These are phyloP conservation scores for Penicillium brevicompactum DNA, from an alignment of 2,329 filamentous ascomycete genomes.

Conservation along the genomic window DNA sequence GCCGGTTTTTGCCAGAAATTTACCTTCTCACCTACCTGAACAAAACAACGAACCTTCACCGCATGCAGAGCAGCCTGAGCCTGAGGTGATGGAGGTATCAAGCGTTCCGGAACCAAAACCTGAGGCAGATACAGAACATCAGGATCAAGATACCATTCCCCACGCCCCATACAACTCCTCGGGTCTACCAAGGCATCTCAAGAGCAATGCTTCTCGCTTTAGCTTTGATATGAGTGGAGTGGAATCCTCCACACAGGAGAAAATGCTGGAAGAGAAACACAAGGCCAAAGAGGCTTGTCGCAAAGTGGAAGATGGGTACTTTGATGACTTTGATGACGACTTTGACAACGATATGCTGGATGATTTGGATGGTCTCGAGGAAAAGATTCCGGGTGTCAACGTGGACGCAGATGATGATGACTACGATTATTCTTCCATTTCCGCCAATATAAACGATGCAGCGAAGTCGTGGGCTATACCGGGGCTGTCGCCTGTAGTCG, in stretches of 20 bases:
- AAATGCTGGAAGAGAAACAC: conserved; percentile 64
- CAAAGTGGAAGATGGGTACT: conserved; percentile 35
- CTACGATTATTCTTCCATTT: conserved; percentile 31
- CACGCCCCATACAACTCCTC: conserved; percentile 31
- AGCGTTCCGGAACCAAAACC: conserved; percentile 4
- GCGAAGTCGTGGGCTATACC: conserved; percentile 38
- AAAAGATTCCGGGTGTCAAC: conserved; percentile 52
- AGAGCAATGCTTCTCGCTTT: conserved; percentile 64
- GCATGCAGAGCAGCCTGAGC: conserved; percentile 10
- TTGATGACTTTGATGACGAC: conserved; percentile 47
- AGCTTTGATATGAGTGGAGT: conserved; percentile 65
- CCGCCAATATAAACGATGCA: conserved; percentile 20
- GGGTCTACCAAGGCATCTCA: conserved; percentile 49
- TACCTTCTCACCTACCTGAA: conserved; percentile 40
- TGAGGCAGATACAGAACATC: conserved; percentile 15
- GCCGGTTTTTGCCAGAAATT: conserved; percentile 48
- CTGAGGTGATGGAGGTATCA: conserved; percentile 7
- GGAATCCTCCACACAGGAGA: conserved; percentile 62
- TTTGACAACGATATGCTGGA: conserved; percentile 48
- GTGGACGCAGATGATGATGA: conserved; percentile 48
- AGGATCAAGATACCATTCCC: conserved; percentile 35
- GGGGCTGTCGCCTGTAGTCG: conserved; percentile 39
- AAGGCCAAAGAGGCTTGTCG: conserved; percentile 54
- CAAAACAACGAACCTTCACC: conserved; percentile 15
- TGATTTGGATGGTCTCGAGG: conserved; percentile 49